phyloP scores from a whole-genome alignment of 2,329 filamentous ascomycete species.

The Ophiocordyceps unilateralis region DNA sequence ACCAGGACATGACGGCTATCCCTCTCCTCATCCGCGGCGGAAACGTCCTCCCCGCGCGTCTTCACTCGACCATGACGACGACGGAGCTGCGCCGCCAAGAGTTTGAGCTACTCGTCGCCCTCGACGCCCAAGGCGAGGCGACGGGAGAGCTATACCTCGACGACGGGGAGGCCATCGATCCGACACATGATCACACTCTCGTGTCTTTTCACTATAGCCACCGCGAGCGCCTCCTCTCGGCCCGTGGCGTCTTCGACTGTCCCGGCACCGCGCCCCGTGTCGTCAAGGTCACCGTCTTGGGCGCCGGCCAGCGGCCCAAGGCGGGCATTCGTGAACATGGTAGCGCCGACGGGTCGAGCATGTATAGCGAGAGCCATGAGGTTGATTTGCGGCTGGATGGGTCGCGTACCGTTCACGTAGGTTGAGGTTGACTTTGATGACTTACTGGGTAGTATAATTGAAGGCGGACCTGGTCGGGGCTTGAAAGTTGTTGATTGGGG shows the following conservation, averaged over 20 bases:
- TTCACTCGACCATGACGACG: conserved; percentile 42
- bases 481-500: no score
- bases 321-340: background rate
- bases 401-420: background rate
- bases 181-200: conserved; percentile 30
- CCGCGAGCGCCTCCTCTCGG: conserved; percentile 28
- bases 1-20: conserved; percentile 29
- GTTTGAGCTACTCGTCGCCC: conserved; percentile 56
- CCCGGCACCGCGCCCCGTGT: conserved; percentile 22
- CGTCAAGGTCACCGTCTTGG: conserved; percentile 32
- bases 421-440: background rate
- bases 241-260: conserved; percentile 38
- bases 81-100: conserved; percentile 42
- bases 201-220: conserved; percentile 41
- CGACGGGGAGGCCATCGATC: conserved; percentile 53
- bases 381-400: background rate
- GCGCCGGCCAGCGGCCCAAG: conserved; percentile 5
- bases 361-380: background rate
- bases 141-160: conserved; percentile 57
- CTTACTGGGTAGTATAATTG: background rate
- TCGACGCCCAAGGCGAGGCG: conserved; percentile 44
- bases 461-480: background rate
- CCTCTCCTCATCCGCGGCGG: conserved; percentile 54
- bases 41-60: conserved; percentile 43
- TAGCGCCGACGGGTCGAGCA: background rate